These are phyloP conservation scores for Picochlorum sp. DNA, from an alignment of 139 green algal genomes.

Conservation along the genomic window DNA sequence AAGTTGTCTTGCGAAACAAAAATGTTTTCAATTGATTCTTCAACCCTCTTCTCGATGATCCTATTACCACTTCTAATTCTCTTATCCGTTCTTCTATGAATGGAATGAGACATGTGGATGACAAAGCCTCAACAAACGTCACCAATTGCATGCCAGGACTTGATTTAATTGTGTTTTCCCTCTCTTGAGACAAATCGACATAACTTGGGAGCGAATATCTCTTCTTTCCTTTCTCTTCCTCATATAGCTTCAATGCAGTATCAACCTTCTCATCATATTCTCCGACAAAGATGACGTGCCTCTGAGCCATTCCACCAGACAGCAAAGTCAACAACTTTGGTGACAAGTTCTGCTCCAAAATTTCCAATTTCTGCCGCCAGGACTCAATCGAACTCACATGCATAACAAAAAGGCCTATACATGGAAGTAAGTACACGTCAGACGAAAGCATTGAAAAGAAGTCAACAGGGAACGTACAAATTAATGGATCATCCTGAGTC, in stretches of 20 bases:
- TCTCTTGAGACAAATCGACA: no score
- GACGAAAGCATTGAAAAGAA: background rate
- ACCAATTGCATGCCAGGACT: no score
- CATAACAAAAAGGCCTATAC: background rate
- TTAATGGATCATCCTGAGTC: background rate
- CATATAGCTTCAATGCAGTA: no score
- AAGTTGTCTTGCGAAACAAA: constrained; percentile 41
- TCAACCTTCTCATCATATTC: no score
- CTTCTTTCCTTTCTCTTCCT: no score
- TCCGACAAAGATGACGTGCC: no score
- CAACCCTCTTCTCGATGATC: constrained; percentile 53
- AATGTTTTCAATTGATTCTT: constrained; percentile 79
- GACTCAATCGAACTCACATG: background rate
- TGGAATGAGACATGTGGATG: constrained; percentile 41
- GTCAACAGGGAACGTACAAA: background rate
- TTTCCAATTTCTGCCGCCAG: background rate
- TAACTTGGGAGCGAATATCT: no score
- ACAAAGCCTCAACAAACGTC: constrained; percentile 36
- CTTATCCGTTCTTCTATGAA: constrained; percentile 60
- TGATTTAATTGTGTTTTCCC: constrained; percentile 1
- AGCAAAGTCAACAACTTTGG: background rate
- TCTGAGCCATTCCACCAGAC: no score
- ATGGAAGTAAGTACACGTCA: background rate
- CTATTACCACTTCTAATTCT: constrained; percentile 36
- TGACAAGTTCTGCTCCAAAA: background rate